Evolutionary conservation across 495 filamentous ascomycete genomes (phyloP), one percentile per base, ranked within the genome.

Genomic region (Corynascus novoguineensis): DNA sequence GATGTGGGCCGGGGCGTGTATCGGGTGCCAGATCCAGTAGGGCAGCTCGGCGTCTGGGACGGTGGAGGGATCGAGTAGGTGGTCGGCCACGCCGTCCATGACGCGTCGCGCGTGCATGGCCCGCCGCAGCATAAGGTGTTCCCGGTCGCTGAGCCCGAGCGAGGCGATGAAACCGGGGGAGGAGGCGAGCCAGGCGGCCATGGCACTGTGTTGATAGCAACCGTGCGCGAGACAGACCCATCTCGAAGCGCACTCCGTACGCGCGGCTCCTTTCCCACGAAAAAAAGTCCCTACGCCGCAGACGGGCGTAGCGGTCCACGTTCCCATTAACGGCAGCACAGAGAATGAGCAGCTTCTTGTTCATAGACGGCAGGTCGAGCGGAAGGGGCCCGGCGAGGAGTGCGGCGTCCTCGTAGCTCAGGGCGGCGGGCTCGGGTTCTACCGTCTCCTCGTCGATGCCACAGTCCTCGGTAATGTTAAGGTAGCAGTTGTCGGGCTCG

Each of bases 261-360:
- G n/a, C 10, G 34, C 34, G 34, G 3, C 3, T 37, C n/a, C n/a
- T n/a, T 10, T 10, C 34, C 11, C 3, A 3, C 4, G 34, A 15
- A 12, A 50, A 9, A 61, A 27, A 17, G 60, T 12, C 0, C 9
- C 58, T 58, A 7, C 62, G 55, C 4, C 62, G 59, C 24, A 64
- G 17, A 17, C 58, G 61, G 19, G 45, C 14, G 27, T 61, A 61
- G 44, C 61, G 44, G 50, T 64, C 58, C 3, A 64, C 25, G 1
- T 64, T 53, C 27, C 62, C 62, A 10, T 56, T 28, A 31, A 59
- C 61, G 4, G 62, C 62, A 0, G 62, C 62, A 48, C 57, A 53
- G 4, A 62, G 32, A 25, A 62, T 59, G 15, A 64, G 56, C 14
- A 56, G 11, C 41, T 61, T 51, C 28, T 64, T 64, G 59, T 41